Percentiles rank a stretch among this genome's conserved stretches.
phyloP scores from a whole-genome alignment of 208 protist genomes.

The Wallacemonas sp. region DNA sequence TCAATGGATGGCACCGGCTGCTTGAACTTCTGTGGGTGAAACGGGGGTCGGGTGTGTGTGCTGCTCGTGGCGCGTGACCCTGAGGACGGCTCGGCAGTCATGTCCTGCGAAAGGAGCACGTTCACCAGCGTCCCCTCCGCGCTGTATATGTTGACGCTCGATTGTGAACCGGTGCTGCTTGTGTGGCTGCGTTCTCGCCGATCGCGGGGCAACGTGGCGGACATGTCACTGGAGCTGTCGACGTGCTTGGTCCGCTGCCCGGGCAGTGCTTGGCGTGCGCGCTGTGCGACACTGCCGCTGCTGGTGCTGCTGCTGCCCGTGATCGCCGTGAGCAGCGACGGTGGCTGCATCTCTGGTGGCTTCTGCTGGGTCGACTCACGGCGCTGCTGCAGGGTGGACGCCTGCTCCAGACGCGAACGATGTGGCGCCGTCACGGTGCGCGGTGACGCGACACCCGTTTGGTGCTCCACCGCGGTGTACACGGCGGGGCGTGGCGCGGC shows the following conservation, averaged over 20 bases:
- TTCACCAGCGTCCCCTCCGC: neutral
- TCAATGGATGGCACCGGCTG: too few species aligned
- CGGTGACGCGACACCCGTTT: neutral
- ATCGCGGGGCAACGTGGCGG: neutral
- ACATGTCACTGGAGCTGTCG: slow-evolving; percentile 4
- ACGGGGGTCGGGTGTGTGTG: too few species aligned
- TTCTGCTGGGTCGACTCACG: neutral
- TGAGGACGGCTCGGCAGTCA: too few species aligned
- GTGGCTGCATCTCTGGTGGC: neutral
- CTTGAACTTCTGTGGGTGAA: too few species aligned
- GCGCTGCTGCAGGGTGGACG: neutral
- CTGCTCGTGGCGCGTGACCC: too few species aligned
- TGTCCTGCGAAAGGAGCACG: too few species aligned
- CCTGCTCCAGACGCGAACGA: neutral
- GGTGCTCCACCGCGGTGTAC: slow-evolving; percentile 14
- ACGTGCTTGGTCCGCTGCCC: neutral
- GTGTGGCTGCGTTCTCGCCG: slow-evolving; percentile 2
- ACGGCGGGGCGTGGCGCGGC: slow-evolving; percentile 1
- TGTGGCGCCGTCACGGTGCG: neutral
- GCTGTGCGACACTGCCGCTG: neutral
- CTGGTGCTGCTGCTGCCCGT: slow-evolving; percentile 9
- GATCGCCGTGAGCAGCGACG: neutral
- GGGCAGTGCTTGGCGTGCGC: neutral
- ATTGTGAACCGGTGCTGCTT: slow-evolving; percentile 6
- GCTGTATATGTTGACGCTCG: neutral